A percentile compares a stretch with the other conserved stretches of the same genome.
phyloP scores from a whole-genome alignment of 345 rosid species.

The Carallia brachiata region DNA sequence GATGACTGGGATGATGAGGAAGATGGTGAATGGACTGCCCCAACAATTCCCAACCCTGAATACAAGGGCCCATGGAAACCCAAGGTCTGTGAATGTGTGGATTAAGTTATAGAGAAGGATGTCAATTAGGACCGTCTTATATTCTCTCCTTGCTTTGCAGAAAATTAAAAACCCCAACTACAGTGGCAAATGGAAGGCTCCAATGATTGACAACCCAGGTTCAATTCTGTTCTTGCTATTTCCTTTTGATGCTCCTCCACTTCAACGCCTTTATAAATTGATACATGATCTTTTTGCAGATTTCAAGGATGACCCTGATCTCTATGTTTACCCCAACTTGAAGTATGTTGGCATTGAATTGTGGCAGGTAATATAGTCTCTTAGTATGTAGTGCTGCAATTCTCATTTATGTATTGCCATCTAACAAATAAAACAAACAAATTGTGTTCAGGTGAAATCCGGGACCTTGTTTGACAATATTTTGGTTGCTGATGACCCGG shows the following conservation, averaged over 20 bases:
- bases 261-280: slow-evolving; percentile 1
- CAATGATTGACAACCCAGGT: slow-evolving; percentile 99
- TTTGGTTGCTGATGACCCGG: slow-evolving; percentile 70
- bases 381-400: neutral
- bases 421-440: neutral
- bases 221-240: slow-evolving; percentile 2
- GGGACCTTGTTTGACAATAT: slow-evolving; percentile 95
- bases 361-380: slow-evolving; percentile 75
- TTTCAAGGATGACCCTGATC: slow-evolving; percentile 90
- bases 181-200: slow-evolving; percentile 98
- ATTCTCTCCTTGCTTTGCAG: slow-evolving; percentile 39
- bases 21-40: slow-evolving; percentile 98
- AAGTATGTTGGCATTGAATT: slow-evolving; percentile 92
- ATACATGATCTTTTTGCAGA: slow-evolving; percentile 40
- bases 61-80: slow-evolving; percentile 92
- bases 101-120: slow-evolving; percentile 3
- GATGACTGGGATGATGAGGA: slow-evolving; percentile 99
- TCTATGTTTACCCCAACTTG: slow-evolving; percentile 84
- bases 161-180: slow-evolving; percentile 95
- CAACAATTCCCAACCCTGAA: slow-evolving; percentile 98
- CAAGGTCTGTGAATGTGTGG: slow-evolving; percentile 51
- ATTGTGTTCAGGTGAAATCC: slow-evolving; percentile 69
- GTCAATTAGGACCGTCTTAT: neutral
- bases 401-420: neutral
- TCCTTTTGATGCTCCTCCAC: neutral